Conservation (phyloP, 2,329 filamentous ascomycete species). For the Zymoseptoria crescenta region DNA sequence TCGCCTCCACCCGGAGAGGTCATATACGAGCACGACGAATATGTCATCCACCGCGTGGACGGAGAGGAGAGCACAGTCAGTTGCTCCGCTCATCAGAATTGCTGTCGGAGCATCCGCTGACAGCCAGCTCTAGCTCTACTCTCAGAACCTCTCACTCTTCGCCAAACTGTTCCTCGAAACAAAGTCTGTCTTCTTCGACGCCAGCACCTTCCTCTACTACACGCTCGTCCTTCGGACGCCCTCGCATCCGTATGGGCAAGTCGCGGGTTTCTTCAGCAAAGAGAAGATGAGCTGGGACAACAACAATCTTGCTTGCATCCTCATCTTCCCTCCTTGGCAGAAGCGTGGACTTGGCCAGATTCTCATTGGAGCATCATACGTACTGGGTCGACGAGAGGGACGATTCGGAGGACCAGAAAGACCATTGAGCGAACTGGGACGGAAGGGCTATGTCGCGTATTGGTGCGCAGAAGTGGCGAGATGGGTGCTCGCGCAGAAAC, state of each 20-base stretch:
- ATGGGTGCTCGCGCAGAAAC: conserved; percentile 44
- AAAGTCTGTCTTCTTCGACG: conserved; percentile 97
- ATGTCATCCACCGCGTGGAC: conserved; percentile 87
- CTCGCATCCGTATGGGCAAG: conserved; percentile 39
- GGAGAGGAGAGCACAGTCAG: conserved; percentile 65
- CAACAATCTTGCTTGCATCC: conserved; percentile 93
- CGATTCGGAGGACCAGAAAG: conserved; percentile 89
- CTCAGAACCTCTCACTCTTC: conserved; percentile 91
- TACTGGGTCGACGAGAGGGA: conserved; percentile 75
- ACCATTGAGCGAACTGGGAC: conserved; percentile 78
- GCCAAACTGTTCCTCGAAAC: conserved; percentile 97
- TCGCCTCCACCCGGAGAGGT: conserved; percentile 56
- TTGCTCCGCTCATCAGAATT: background rate
- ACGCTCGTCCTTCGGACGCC: conserved; percentile 64
- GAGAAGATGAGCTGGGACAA: conserved; percentile 99
- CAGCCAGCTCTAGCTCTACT: conserved; percentile 55
- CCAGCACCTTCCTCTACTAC: conserved; percentile 90
- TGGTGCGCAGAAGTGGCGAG: conserved; percentile 80
- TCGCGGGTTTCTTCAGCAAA: conserved; percentile 97
- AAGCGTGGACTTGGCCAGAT: conserved; percentile 79
- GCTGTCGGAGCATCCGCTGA: conserved; percentile 1
- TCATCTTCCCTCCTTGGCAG: conserved; percentile 94
- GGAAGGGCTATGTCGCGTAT: conserved; percentile 72
- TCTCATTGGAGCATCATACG: conserved; percentile 89
- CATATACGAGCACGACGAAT: conserved; percentile 71